Base-by-base conservation (phyloP, 176 grass and related monocot genomes). In the Hordeum marinum region DNA sequence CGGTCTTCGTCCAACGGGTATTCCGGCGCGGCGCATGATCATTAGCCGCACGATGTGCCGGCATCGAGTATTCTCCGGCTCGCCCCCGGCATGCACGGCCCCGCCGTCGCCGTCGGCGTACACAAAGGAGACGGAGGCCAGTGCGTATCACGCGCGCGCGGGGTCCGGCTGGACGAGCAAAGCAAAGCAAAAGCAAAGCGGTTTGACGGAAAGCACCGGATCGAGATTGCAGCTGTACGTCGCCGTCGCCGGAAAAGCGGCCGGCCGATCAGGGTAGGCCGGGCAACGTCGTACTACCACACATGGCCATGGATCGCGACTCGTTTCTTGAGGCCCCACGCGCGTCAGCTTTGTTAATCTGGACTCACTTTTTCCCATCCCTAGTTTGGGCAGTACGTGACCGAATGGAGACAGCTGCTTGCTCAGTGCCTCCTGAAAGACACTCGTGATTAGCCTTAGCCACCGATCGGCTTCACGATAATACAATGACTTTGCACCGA, bases 171-270 rank as follows among this genome's bases (percentile, higher is more conserved):
- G 14, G 37, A 12, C 20, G 41, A 27, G 41, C 17, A 55, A 55
- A 55, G 17, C 52, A 55, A 55, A 55, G 48, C 37, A 40, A 40
- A 40, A 40, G 39, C 50, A 8, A 25, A 42, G 39, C 39, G 11
- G 68, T 4, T 39, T 42, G 1, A 0, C 67, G 10, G 12, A 63
- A 29, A 63, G 61, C 61, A 27, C 2, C n/a, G 26, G 71, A 74
- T 74, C 18, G 54, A 21, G 54, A 57, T 57, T 21, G 54, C 0
- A 52, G 48, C 15, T 24, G 35, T 69, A 69, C 35, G 68, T 25
- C n/a, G 15, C 34, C 71, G 41, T 74, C 71, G 71, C 71, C 71
- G 71, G 71, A 74, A 74, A 74, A 48, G 41, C 8, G 40, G 71
- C 71, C 24, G 70, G 25, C 43, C 40, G 42, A 50, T 50, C 46